phyloP scores from a whole-genome alignment of 805 yeast genomes.

The Blastobotrys americana region DNA sequence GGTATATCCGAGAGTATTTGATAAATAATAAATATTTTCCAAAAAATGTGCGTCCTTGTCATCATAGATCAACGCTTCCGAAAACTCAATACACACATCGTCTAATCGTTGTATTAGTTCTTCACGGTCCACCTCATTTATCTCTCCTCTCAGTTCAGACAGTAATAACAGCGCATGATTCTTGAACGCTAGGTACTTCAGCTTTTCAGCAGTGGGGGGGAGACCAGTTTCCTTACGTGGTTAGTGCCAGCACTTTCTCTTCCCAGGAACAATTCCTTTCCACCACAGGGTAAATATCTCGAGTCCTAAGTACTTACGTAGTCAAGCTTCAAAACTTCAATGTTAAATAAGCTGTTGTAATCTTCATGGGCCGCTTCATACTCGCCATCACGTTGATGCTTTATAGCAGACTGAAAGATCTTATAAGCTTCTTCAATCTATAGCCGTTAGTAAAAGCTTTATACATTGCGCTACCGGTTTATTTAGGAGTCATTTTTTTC shows the following conservation, averaged over 20 bases:
- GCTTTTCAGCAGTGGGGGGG: conserved; percentile 64
- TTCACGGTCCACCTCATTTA: conserved; percentile 25
- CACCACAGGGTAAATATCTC: too few relatives aligned
- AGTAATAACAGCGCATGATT: conserved; percentile 73
- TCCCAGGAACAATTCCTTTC: background rate
- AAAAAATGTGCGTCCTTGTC: conserved; percentile 20
- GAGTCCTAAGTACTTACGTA: conserved; percentile 15
- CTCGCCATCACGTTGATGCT: conserved; percentile 45
- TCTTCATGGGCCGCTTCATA: conserved; percentile 43
- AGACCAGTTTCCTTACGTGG: conserved; percentile 31
- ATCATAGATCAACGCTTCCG: conserved; percentile 43
- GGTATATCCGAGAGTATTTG: conserved; percentile 16
- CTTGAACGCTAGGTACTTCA: conserved; percentile 71
- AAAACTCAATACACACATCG: conserved; percentile 51
- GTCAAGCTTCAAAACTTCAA: conserved; percentile 50
- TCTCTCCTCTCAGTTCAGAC: conserved; percentile 29
- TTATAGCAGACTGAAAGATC: conserved; percentile 63
- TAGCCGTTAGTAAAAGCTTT: background rate
- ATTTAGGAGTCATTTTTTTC: background rate
- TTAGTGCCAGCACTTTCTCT: background rate
- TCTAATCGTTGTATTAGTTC: conserved; percentile 31
- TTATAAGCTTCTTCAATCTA: conserved; percentile 72
- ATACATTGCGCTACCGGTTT: too few relatives aligned
- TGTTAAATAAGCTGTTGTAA: conserved; percentile 57
- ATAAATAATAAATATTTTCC: conserved; percentile 13